Evolutionary conservation across 805 yeast species (phyloP).

Genomic region (Kodamaea sagamina): DNA sequence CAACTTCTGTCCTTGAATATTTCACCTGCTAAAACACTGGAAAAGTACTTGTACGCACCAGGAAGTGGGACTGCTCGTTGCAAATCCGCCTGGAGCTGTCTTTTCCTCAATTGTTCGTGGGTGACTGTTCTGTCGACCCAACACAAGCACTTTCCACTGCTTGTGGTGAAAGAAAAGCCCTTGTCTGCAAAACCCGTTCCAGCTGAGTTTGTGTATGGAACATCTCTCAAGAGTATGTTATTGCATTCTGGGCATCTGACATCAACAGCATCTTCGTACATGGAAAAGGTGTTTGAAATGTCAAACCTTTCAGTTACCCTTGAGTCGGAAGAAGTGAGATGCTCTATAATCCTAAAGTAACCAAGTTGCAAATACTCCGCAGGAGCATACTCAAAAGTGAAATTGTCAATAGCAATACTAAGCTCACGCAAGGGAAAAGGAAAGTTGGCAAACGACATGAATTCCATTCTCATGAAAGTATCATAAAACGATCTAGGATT

Average conservation of each 20-base stretch:
- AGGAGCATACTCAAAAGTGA: slow-evolving; percentile 17
- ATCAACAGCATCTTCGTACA: slow-evolving; percentile 7
- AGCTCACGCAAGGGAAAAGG: slow-evolving; percentile 23
- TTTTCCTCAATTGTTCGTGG: slow-evolving; percentile 8
- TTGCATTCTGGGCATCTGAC: slow-evolving; percentile 5
- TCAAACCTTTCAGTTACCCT: no score
- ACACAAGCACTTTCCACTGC: not conserved
- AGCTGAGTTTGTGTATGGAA: slow-evolving; percentile 15
- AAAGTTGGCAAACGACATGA: slow-evolving; percentile 17
- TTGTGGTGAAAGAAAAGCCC: slow-evolving; percentile 8
- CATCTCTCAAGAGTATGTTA: not conserved
- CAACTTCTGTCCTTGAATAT: not conserved
- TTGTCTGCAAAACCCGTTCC: slow-evolving; percentile 20
- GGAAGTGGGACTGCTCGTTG: slow-evolving; percentile 7
- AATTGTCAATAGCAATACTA: slow-evolving; percentile 13
- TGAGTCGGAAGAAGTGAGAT: no score
- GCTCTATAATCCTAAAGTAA: slow-evolving; percentile 7
- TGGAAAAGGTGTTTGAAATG: slow-evolving; percentile 1
- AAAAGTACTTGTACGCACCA: slow-evolving; percentile 12
- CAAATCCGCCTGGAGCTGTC: not conserved
- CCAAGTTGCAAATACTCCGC: not conserved
- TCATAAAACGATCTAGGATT: slow-evolving; percentile 22
- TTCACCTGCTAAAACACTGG: slow-evolving; percentile 11
- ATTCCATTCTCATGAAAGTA: slow-evolving; percentile 17
- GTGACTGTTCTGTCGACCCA: not conserved